A percentile compares a stretch with the other conserved stretches of the same genome.
These are phyloP conservation scores for Coccinonectria pachysandricola DNA, from an alignment of 2,329 filamentous ascomycete genomes.

Conservation along the genomic window DNA sequence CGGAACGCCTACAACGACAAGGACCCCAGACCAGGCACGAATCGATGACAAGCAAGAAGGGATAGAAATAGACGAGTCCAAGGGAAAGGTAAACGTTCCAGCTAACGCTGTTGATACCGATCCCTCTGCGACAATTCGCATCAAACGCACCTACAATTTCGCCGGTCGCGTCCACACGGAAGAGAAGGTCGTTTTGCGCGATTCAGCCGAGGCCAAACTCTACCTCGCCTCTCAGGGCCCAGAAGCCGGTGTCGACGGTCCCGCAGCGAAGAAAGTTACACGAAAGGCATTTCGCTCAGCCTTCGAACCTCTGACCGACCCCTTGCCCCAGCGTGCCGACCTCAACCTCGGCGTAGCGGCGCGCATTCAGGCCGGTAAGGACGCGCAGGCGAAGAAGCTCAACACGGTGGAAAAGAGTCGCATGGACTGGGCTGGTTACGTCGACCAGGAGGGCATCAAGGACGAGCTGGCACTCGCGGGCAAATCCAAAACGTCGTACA, in stretches of 20 bases:
- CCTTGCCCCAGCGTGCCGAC: constrained; percentile 37
- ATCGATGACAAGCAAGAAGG: constrained; percentile 3
- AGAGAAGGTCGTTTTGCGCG: constrained; percentile 55
- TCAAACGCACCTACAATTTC: constrained; percentile 65
- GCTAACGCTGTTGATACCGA: constrained; percentile 11
- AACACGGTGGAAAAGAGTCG: constrained; percentile 63
- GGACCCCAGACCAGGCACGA: constrained; percentile 4
- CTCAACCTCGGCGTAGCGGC: constrained; percentile 46
- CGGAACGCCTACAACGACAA: constrained; percentile 17
- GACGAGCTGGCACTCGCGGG: constrained; percentile 57
- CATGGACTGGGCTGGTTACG: constrained; percentile 64
- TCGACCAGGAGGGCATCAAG: constrained; percentile 60
- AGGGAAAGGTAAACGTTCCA: constrained; percentile 4
- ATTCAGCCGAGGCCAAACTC: constrained; percentile 56
- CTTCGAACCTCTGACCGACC: constrained; percentile 48
- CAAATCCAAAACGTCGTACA: constrained; percentile 54
- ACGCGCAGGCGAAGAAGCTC: constrained; percentile 50
- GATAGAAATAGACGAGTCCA: constrained; percentile 1
- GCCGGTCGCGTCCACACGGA: constrained; percentile 63
- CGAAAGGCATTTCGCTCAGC: constrained; percentile 48
- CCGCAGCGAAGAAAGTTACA: constrained; percentile 35
- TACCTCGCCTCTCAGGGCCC: constrained; percentile 44
- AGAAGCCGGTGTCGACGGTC: constrained; percentile 16
- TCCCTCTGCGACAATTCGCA: constrained; percentile 40
- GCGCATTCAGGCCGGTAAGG: constrained; percentile 36